phyloP scores from a whole-genome alignment of 495 filamentous ascomycete species.

The Rhizodiscina lignyota region DNA sequence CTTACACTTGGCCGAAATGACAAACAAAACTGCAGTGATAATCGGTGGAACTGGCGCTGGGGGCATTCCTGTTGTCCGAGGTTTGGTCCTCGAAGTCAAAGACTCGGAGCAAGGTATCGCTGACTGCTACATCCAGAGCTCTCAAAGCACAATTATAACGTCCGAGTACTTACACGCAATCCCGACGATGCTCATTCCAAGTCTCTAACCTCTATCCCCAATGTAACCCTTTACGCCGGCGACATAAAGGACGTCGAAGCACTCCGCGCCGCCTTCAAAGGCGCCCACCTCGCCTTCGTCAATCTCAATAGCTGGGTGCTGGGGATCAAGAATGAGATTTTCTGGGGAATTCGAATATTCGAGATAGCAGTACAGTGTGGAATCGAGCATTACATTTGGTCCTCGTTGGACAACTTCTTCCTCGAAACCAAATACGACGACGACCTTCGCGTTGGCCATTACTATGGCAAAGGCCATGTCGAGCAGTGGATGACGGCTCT shows the following conservation, averaged over 20 bases:
- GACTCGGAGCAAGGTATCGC: too few species aligned
- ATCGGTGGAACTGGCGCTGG: too few species aligned
- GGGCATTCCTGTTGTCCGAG: too few species aligned
- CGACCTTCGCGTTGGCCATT: conserved; percentile 32
- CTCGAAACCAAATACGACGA: conserved; percentile 30
- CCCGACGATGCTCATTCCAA: conserved; percentile 2
- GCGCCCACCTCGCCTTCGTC: conserved; percentile 32
- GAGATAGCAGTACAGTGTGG: conserved; percentile 34
- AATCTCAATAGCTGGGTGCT: conserved; percentile 37
- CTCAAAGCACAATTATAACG: too few species aligned
- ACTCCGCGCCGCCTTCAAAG: conserved; percentile 17
- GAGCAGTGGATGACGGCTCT: conserved; percentile 31
- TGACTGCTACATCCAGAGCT: too few species aligned
- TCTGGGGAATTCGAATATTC: conserved; percentile 36
- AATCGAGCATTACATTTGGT: conserved; percentile 34
- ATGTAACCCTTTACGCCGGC: conserved; percentile 5
- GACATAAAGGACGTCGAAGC: conserved; percentile 5
- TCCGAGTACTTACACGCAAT: conserved; percentile 9
- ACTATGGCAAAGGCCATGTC: conserved; percentile 38
- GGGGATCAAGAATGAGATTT: conserved; percentile 37
- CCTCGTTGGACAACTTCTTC: conserved; percentile 4
- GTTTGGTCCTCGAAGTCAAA: too few species aligned
- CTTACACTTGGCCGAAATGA: too few species aligned
- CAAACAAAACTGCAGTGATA: too few species aligned
- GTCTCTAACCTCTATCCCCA: conserved; percentile 6